A percentile compares a stretch with the other conserved stretches of the same genome.
These are phyloP conservation scores for Chytriomyces sp. DNA, from an alignment of 192 early-diverging fungal genomes.

Conservation along the genomic window DNA sequence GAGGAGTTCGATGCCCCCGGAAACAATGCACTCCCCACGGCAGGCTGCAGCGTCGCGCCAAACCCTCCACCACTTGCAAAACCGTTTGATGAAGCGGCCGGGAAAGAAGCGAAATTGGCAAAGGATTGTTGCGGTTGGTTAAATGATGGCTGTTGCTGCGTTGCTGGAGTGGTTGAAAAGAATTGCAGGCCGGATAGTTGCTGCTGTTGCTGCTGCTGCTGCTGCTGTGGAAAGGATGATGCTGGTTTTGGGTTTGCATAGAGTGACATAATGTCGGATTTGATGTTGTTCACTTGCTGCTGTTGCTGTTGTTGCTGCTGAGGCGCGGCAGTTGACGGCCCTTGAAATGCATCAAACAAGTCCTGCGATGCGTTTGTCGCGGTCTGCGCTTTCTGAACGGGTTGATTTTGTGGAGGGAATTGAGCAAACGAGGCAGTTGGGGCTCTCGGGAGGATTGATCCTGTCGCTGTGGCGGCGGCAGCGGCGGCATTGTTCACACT, in stretches of 20 bases:
- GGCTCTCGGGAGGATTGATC: not conserved
- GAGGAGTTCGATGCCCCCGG: conserved; percentile 1
- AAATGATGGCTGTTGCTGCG: not conserved
- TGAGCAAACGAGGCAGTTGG: not conserved
- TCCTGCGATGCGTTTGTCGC: conserved; percentile 39
- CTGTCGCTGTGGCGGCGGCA: conserved; percentile 19
- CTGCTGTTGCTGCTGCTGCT: conserved; percentile 27
- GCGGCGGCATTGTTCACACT: not conserved
- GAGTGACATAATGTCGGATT: conserved; percentile 20
- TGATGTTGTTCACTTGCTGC: not conserved
- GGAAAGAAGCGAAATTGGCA: conserved; percentile 31
- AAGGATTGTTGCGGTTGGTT: conserved; percentile 12
- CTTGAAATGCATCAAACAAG: conserved; percentile 41
- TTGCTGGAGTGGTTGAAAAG: not conserved
- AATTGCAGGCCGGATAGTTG: conserved; percentile 9
- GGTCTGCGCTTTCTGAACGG: conserved; percentile 6
- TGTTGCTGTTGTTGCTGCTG: conserved; percentile 26
- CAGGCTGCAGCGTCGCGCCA: conserved; percentile 4
- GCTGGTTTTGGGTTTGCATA: conserved; percentile 19
- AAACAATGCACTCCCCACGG: conserved; percentile 20
- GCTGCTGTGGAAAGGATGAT: not conserved
- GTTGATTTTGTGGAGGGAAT: conserved; percentile 12
- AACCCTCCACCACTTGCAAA: not conserved
- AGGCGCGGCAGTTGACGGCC: conserved; percentile 9
- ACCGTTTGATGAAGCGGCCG: not conserved